phyloP scores from a whole-genome alignment of 2,329 filamentous ascomycete species.

The Pyricularia sp. region DNA sequence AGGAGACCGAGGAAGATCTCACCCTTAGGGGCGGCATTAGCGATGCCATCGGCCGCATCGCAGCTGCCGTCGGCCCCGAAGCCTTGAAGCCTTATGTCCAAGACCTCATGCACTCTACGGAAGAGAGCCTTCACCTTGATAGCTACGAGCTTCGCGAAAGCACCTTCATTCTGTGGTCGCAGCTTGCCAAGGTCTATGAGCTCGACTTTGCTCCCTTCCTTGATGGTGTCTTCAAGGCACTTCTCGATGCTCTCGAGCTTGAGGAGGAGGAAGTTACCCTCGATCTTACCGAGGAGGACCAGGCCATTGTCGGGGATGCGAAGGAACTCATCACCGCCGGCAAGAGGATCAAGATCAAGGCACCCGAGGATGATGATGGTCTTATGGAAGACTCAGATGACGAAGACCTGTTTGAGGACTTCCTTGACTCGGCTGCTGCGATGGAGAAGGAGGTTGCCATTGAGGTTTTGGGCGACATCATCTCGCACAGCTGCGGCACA shows the following conservation, averaged over 20 bases:
- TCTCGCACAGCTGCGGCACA: constrained; percentile 73
- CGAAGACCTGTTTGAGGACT: constrained; percentile 72
- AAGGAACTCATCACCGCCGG: constrained; percentile 69
- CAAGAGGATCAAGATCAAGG: constrained; percentile 76
- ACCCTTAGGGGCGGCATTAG: constrained; percentile 83
- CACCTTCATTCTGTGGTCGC: constrained; percentile 94
- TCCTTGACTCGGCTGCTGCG: constrained; percentile 81
- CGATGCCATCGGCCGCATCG: constrained; percentile 90
- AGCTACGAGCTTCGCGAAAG: constrained; percentile 90
- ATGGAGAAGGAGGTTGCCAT: constrained; percentile 97
- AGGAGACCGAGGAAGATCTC: constrained; percentile 82
- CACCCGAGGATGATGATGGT: constrained; percentile 46
- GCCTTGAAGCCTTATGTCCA: constrained; percentile 86
- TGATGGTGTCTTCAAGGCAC: constrained; percentile 58
- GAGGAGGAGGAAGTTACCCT: constrained; percentile 82
- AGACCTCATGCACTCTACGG: constrained; percentile 83
- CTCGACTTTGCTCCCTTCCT: constrained; percentile 75
- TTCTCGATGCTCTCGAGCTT: constrained; percentile 78
- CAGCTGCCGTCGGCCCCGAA: constrained; percentile 74
- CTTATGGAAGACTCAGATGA: constrained; percentile 53
- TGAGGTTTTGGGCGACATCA: constrained; percentile 87
- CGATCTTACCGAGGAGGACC: constrained; percentile 63
- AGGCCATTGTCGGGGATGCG: constrained; percentile 57
- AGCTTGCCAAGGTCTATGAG: constrained; percentile 87
- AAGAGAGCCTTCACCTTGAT: constrained; percentile 80